Percentiles rank a stretch among this genome's conserved stretches.
phyloP scores from a whole-genome alignment of 2,329 filamentous ascomycete species.

The Ascochyta lentis region DNA sequence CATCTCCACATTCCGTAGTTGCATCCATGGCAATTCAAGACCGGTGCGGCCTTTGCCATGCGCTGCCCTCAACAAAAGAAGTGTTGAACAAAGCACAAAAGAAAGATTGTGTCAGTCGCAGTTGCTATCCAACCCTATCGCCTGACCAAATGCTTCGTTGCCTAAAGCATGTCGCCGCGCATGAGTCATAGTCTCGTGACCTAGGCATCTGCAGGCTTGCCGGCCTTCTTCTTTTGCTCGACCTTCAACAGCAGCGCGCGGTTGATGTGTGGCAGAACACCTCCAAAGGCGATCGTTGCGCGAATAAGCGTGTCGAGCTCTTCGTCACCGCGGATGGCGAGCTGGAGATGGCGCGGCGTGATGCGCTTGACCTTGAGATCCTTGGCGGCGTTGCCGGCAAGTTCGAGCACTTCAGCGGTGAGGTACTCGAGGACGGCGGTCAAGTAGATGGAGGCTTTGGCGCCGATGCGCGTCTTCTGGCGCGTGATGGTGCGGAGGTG shows the following conservation, averaged over 20 bases:
- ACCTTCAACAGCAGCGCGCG: conserved; percentile 94
- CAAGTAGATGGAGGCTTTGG: conserved; percentile 97
- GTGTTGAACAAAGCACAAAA: conserved; percentile 24
- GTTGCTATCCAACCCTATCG: neutral
- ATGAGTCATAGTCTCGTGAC: neutral
- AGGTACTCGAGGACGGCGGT: conserved; percentile 98
- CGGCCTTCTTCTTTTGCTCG: conserved; percentile 97
- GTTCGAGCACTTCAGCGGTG: conserved; percentile 95
- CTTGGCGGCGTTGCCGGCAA: conserved; percentile 98
- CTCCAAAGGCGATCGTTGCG: conserved; percentile 96
- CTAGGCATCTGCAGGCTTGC: conserved; percentile 56
- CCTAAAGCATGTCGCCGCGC: conserved; percentile 8
- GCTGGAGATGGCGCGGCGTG: conserved; percentile 94
- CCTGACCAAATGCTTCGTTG: conserved; percentile 4
- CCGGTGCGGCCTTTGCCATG: conserved; percentile 12
- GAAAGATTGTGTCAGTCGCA: conserved; percentile 26
- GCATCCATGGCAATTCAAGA: conserved; percentile 16
- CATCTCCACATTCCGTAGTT: conserved; percentile 24
- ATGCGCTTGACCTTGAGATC: conserved; percentile 99
- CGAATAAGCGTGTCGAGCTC: conserved; percentile 97
- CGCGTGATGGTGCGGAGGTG: conserved; percentile 99
- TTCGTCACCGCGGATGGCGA: conserved; percentile 97
- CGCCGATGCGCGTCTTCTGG: conserved; percentile 99
- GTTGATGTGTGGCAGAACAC: conserved; percentile 99
- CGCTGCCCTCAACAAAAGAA: conserved; percentile 15